Evolutionary conservation across 2,329 filamentous ascomycete genomes (phyloP), one percentile per base, ranked within the genome.

Genomic region (Verticillium klebahnii): DNA sequence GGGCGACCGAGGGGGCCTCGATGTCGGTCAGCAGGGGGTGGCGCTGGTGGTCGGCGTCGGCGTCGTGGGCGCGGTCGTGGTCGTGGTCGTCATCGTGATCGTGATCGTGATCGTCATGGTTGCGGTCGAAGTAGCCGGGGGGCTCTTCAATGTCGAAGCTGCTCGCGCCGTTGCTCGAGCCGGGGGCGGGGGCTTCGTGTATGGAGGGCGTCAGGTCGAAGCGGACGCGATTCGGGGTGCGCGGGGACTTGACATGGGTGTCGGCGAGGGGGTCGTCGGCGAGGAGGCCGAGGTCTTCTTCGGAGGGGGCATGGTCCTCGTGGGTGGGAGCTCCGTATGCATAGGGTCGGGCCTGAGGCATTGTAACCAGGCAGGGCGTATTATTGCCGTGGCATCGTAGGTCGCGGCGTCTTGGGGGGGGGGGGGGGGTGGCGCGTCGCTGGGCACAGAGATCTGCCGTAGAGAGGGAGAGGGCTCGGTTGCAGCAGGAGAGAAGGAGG

Each of bases 21-120:
- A 96, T 92, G 65, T 88, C 87, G 8, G 91, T 95, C 65, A 97
- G 82, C 59, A 96, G 83, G 60, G 92, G 92, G 62, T 89, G 63
- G 80, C 90, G 67, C 82, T 88, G 70, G 60, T 66, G 58, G 50
- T 60, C 60, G 14, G 5, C 17, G 17, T 50, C 40, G 4, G 5
- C 17, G 50, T 64, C 58, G 57, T 65, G 54, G 23, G 56, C 57
- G 62, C 59, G 62, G 58, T n/a, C 52, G n/a, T 52, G 58, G 50
- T 29, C 29, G 29, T 40, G 61, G 39, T 61, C 60, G 45, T 56
- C 55, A n/a, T 58, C 23, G 23, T 23, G 23, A n/a, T 58, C 23
- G 23, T 23, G 23, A n/a, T 58, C 39, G 23, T 59, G 8, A 40
- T 34, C 37, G 32, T 55, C 39, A 29, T 60, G 60, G 45, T 61